Conservation (phyloP, 768 basidiomycete genomes). For the Postia placenta region DNA sequence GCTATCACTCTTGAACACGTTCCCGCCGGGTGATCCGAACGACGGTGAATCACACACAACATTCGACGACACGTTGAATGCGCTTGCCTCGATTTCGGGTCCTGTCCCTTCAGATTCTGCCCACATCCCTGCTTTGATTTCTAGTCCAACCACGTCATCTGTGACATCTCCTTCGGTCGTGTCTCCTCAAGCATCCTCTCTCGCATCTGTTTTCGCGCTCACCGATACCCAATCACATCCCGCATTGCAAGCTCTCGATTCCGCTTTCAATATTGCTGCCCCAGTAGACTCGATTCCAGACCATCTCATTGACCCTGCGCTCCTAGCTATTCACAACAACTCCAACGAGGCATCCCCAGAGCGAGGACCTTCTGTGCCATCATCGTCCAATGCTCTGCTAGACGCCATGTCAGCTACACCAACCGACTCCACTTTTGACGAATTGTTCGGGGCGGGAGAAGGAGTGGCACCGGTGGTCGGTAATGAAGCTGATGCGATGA, state of each 20-base stretch:
- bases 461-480: too few relatives aligned
- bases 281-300: slow-evolving; percentile 6
- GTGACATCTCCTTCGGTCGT: too few relatives aligned
- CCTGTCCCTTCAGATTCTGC: neutral
- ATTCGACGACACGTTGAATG: neutral
- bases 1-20: slow-evolving; percentile 17
- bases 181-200: too few relatives aligned
- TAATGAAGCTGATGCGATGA: too few relatives aligned
- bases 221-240: neutral
- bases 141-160: too few relatives aligned
- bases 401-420: too few relatives aligned
- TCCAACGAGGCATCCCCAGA: too few relatives aligned
- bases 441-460: neutral
- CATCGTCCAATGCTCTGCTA: too few relatives aligned
- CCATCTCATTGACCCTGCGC: slow-evolving; percentile 18
- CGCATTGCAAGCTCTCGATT: neutral
- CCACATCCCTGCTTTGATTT: too few relatives aligned
- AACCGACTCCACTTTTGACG: neutral
- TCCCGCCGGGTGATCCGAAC: slow-evolving; percentile 18
- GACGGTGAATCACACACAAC: slow-evolving; percentile 1
- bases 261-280: neutral
- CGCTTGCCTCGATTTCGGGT: neutral
- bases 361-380: too few relatives aligned
- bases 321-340: too few relatives aligned
- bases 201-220: neutral